Percentiles rank a stretch among this genome's conserved stretches.
Evolutionary conservation across 2,329 filamentous ascomycete species (phyloP).

Genomic region (Thermoascus crustaceus): DNA sequence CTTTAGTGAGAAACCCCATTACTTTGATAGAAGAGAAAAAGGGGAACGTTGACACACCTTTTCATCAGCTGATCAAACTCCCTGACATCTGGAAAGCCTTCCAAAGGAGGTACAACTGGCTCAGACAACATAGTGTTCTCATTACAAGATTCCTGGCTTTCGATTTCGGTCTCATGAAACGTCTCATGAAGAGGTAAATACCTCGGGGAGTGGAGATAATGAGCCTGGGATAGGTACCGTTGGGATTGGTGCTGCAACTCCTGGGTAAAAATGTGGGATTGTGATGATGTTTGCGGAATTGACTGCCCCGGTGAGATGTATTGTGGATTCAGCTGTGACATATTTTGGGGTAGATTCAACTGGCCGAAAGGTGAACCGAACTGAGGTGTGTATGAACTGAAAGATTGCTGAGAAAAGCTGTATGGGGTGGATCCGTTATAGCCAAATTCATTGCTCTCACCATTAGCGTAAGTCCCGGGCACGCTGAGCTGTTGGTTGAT

Average conservation of each 20-base stretch:
- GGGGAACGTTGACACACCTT: slow-evolving; percentile 23
- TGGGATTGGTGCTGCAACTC: slow-evolving; percentile 24
- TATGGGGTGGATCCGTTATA: slow-evolving; percentile 23
- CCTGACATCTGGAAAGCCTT: slow-evolving; percentile 38
- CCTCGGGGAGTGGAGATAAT: slow-evolving; percentile 24
- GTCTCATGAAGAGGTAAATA: slow-evolving; percentile 29
- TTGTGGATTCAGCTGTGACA: slow-evolving; percentile 22
- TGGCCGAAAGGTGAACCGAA: slow-evolving; percentile 30
- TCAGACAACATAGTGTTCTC: slow-evolving; percentile 38
- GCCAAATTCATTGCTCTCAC: slow-evolving; percentile 23
- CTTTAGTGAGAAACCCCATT: no score
- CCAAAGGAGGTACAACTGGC: slow-evolving; percentile 33
- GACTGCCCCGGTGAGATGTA: slow-evolving; percentile 26
- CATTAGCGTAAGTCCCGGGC: slow-evolving; percentile 23
- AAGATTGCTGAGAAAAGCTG: slow-evolving; percentile 25
- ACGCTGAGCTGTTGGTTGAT: slow-evolving; percentile 26
- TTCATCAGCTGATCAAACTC: slow-evolving; percentile 41
- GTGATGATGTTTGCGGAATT: slow-evolving; percentile 22
- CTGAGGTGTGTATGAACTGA: slow-evolving; percentile 29
- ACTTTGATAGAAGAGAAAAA: background rate
- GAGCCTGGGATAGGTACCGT: slow-evolving; percentile 24
- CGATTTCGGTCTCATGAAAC: slow-evolving; percentile 30
- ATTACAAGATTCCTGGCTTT: slow-evolving; percentile 38
- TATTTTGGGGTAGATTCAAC: slow-evolving; percentile 20
- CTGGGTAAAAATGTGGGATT: slow-evolving; percentile 21